A percentile compares a stretch with the other conserved stretches of the same genome.
These are phyloP conservation scores for Trifolium repens DNA, from an alignment of 306 rosid species.

Conservation along the genomic window DNA sequence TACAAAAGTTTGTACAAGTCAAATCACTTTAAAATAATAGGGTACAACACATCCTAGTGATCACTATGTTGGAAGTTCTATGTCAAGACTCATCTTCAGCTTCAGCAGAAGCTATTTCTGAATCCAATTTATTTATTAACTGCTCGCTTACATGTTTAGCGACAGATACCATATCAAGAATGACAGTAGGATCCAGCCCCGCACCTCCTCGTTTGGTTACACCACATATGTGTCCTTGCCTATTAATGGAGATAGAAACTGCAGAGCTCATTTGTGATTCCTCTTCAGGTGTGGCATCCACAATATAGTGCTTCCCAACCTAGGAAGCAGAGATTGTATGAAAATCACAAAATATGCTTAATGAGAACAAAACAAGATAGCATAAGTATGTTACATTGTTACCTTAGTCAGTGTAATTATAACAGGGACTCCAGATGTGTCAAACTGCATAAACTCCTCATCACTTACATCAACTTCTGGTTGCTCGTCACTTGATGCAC, in stretches of 20 bases:
- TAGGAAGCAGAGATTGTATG: constrained; percentile 34
- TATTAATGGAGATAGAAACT: constrained; percentile 71
- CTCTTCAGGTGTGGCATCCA: constrained; percentile 84
- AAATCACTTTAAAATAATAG: not conserved
- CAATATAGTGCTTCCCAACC: constrained; percentile 82
- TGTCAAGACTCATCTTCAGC: constrained; percentile 64
- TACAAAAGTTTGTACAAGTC: constrained; percentile 18
- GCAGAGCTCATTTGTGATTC: constrained; percentile 91
- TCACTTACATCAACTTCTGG: constrained; percentile 80
- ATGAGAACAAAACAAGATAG: constrained; percentile 6
- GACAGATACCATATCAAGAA: constrained; percentile 82
- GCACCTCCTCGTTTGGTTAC: constrained; percentile 79
- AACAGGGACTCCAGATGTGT: constrained; percentile 78
- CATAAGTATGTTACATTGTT: not conserved
- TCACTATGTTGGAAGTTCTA: constrained; percentile 12
- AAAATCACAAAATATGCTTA: constrained; percentile 14
- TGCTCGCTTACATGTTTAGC: constrained; percentile 77
- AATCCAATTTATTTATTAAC: constrained; percentile 64
- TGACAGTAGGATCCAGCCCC: constrained; percentile 77
- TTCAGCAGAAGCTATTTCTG: constrained; percentile 83
- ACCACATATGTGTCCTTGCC: constrained; percentile 72
- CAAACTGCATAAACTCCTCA: constrained; percentile 85
- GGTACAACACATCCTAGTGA: constrained; percentile 14
- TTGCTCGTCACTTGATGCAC: constrained; percentile 61
- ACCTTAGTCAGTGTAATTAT: constrained; percentile 87